Percentiles rank a stretch among this genome's conserved stretches.
Evolutionary conservation across 1,284 basidiomycete species (phyloP).

Genomic region (Leccinum huronense): DNA sequence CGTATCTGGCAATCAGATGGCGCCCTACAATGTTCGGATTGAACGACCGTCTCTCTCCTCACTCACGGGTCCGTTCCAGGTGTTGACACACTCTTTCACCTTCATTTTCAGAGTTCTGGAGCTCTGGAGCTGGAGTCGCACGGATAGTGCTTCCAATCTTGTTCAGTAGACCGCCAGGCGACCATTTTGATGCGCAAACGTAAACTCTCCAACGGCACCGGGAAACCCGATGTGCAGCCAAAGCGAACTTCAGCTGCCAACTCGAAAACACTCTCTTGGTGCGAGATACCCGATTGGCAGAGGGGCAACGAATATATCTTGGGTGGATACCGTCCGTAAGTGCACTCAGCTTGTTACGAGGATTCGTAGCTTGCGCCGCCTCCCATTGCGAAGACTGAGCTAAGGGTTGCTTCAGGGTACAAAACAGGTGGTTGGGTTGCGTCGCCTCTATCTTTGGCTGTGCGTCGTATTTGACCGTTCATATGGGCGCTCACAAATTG

Average conservation of each 20-base stretch:
- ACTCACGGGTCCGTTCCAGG: neutral
- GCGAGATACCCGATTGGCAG: conserved; percentile 67
- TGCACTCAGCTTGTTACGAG: neutral
- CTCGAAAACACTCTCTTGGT: conserved; percentile 51
- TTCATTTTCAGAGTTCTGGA: conserved; percentile 13
- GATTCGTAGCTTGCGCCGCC: conserved; percentile 15
- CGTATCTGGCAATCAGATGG: neutral
- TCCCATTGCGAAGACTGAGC: conserved; percentile 8
- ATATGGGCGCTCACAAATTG: conserved; percentile 13
- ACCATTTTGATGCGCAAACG: conserved; percentile 27
- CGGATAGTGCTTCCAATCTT: neutral
- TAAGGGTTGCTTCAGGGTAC: conserved; percentile 44
- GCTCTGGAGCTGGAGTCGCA: neutral
- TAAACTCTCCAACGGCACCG: conserved; percentile 5
- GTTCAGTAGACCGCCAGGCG: neutral
- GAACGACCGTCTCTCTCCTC: neutral
- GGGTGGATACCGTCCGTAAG: conserved; percentile 69
- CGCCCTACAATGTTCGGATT: neutral
- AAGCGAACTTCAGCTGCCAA: conserved; percentile 6
- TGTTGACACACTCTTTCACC: conserved; percentile 3
- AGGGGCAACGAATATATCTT: conserved; percentile 76
- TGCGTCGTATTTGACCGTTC: conserved; percentile 41
- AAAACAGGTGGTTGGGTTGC: conserved; percentile 65
- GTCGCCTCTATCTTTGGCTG: conserved; percentile 69
- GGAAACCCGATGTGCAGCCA: conserved; percentile 1